Base-by-base conservation (phyloP, 768 basidiomycete genomes). In the Mycena latifolia region DNA sequence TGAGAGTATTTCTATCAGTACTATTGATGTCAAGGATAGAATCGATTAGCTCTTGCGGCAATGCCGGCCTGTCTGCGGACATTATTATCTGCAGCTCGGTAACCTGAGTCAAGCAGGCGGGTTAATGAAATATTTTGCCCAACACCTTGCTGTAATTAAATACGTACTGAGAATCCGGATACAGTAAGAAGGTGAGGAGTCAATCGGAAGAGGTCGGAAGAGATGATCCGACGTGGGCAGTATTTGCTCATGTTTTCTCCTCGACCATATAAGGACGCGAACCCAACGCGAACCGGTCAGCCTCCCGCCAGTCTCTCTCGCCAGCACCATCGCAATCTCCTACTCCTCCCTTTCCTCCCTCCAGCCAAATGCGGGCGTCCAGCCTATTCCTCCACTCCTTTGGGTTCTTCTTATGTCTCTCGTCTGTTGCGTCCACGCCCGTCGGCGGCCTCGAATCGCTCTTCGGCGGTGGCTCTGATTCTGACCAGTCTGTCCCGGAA, bases 31-130 rank as follows among this genome's bases (percentile, higher is more conserved):
- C 53, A 25, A 64, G 54, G 28, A 69, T 69, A 11, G 56, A 48
- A 52, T 68, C 66, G 51, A 68, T 63, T 20, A 68, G 45, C 45
- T 69, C 67, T 53, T 69, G 67, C 12, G 67, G 67, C 24, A 68
- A 25, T 6, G 52, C 54, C 18, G 51, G 60, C 37, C 33, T n/a
- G 24, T 53, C 35, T 12, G 15, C 2, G 17, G 51, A 10, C 20
- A 11, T 52, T 11, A 20, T 50, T 46, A 24, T 46, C 45, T 46
- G 24, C 37, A 39, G 10, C 37, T 39, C 10, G 8, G 15, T 39
- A 17, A 39, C 37, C 37, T 39, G 10, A 39, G 37, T 39, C 11
- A 39, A 39, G 15, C 31, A n/a, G n/a, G n/a, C n/a, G 33, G 6
- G 37, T 39, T 4, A 39, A 39, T 35, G 33, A 33, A 33, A 11